phyloP scores from a whole-genome alignment of 2,329 filamentous ascomycete species.

The Penicillium sp. region DNA sequence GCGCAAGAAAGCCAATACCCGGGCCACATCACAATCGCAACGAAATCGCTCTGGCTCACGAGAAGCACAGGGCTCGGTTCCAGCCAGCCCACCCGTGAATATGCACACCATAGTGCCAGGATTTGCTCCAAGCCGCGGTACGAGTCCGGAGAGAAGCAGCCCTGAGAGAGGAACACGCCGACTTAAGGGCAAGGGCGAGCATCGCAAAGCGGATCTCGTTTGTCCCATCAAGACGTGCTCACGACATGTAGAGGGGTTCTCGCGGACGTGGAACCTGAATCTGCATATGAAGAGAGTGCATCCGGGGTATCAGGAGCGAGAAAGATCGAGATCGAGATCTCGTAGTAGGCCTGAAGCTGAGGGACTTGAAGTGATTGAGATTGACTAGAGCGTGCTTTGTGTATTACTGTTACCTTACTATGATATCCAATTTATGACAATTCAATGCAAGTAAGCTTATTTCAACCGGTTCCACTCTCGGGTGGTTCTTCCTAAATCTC shows the following conservation, averaged over 20 bases:
- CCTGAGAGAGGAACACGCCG: background rate
- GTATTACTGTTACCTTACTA: background rate
- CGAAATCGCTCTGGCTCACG: background rate
- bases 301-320: constrained; percentile 16
- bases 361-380: constrained; percentile 1
- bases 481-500: constrained; percentile 8
- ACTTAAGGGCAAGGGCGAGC: constrained; percentile 23
- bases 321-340: constrained; percentile 1
- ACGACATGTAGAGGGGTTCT: constrained; percentile 32
- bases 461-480: background rate
- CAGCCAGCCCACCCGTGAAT: background rate
- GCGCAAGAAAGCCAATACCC: background rate
- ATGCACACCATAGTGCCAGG: background rate
- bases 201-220: constrained; percentile 27
- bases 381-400: constrained; percentile 7
- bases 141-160: background rate
- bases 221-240: constrained; percentile 31
- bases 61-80: background rate
- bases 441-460: background rate
- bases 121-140: background rate
- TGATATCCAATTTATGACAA: background rate
- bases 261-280: constrained; percentile 37
- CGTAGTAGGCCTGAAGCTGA: background rate
- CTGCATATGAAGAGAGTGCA: constrained; percentile 35
- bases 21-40: background rate